Percentiles rank a stretch among this genome's conserved stretches.
Evolutionary conservation across 148 eudicot species (phyloP).

Genomic region (Camellia lanceoleosa): DNA sequence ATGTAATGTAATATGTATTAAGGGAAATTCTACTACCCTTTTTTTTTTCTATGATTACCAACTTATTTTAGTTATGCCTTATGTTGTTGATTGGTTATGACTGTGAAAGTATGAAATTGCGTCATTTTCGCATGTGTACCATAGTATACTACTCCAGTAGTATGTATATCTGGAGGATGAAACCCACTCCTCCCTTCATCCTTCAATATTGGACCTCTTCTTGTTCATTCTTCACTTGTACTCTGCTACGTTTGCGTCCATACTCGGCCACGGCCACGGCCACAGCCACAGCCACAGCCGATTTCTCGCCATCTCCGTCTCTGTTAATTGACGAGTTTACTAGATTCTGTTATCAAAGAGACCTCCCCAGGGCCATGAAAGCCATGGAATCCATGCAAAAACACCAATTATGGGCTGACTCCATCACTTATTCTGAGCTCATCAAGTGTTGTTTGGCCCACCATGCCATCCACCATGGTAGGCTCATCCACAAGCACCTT

Average conservation of each 20-base stretch:
- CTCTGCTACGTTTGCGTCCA: background rate
- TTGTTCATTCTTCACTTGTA: background rate
- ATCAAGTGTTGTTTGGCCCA: slow-evolving; percentile 13
- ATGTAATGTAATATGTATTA: too few species aligned
- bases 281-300: background rate
- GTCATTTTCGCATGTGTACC: too few species aligned
- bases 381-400: slow-evolving; percentile 7
- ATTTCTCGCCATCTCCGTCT: background rate
- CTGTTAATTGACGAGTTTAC: slow-evolving; percentile 10
- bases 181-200: background rate
- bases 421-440: slow-evolving; percentile 12
- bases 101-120: too few species aligned
- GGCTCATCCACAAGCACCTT: slow-evolving; percentile 13
- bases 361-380: slow-evolving; percentile 14
- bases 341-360: slow-evolving; percentile 10
- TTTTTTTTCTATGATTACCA: too few species aligned
- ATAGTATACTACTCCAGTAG: too few species aligned
- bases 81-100: too few species aligned
- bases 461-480: background rate
- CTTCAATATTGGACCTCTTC: background rate
- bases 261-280: background rate
- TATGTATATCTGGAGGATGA: too few species aligned
- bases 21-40: too few species aligned
- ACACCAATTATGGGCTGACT: slow-evolving; percentile 6
- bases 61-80: too few species aligned